phyloP scores from a whole-genome alignment of 441 rosid genomes.

The Metrosideros polymorpha region DNA sequence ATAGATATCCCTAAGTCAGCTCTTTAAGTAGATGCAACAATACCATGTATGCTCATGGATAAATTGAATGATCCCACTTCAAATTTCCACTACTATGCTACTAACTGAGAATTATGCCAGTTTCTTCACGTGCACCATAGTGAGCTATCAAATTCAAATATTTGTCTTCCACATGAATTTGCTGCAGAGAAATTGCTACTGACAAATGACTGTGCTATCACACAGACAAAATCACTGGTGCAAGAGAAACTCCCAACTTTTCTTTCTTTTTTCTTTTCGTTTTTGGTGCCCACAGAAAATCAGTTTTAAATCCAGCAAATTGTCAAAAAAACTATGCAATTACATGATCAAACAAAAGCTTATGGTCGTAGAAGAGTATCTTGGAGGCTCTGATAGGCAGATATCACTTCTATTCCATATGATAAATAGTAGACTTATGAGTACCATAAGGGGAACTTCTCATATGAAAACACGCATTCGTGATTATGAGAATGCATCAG shows the following conservation, averaged over 20 bases:
- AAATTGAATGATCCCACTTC: not conserved
- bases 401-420: not conserved
- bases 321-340: not conserved
- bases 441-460: not conserved
- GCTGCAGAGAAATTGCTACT: not conserved
- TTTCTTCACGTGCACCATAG: not conserved
- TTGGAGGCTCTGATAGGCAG: not conserved
- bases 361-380: not conserved
- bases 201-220: not conserved
- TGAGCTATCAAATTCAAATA: not conserved
- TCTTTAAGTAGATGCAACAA: not conserved
- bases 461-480: not conserved
- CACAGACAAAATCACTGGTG: not conserved
- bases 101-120: not conserved
- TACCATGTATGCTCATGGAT: not conserved
- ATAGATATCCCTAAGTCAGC: not conserved
- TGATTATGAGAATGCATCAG: not conserved
- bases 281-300: not conserved
- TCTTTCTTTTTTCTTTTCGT: not conserved
- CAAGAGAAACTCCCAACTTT: not conserved
- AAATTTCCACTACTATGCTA: not conserved
- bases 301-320: not conserved
- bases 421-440: not conserved
- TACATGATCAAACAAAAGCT: not conserved
- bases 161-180: not conserved